Percentiles rank a stretch among this genome's conserved stretches.
These are phyloP conservation scores for Pelargonium australe DNA, from an alignment of 441 rosid genomes.

Conservation along the genomic window DNA sequence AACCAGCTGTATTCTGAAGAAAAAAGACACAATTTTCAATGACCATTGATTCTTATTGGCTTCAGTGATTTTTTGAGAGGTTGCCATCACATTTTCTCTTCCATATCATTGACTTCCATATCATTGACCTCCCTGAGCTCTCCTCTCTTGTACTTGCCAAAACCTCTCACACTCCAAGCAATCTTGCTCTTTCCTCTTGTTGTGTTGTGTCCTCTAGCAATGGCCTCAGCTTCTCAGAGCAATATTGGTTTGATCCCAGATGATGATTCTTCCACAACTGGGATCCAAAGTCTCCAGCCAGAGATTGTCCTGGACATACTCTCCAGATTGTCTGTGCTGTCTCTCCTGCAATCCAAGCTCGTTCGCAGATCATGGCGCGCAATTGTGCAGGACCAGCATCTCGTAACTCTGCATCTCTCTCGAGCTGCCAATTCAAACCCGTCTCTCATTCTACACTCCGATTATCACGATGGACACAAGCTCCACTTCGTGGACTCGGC, in stretches of 20 bases:
- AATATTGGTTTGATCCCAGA: no score
- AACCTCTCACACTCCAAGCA: no score
- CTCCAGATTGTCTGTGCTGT: constrained; percentile 11
- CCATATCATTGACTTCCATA: no score
- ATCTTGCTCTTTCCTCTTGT: no score
- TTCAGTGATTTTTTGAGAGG: no score
- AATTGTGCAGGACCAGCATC: background rate
- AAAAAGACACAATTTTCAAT: no score
- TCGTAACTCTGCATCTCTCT: constrained; percentile 4
- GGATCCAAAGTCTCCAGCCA: background rate
- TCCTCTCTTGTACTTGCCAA: no score
- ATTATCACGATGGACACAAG: constrained; percentile 10
- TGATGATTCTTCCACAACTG: background rate
- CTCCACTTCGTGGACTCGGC: constrained; percentile 15
- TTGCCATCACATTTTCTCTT: no score
- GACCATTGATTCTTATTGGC: no score
- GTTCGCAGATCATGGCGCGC: constrained; percentile 11
- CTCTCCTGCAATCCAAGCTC: constrained; percentile 10
- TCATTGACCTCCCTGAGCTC: no score
- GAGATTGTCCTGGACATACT: constrained; percentile 9
- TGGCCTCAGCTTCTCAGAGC: background rate
- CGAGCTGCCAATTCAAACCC: background rate
- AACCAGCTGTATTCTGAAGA: no score
- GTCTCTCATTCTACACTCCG: constrained; percentile 10
- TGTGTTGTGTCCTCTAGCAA: background rate